Percentiles rank a stretch among this genome's conserved stretches.
phyloP scores from a whole-genome alignment of 2,329 filamentous ascomycete species.

The Penicillium sp. region DNA sequence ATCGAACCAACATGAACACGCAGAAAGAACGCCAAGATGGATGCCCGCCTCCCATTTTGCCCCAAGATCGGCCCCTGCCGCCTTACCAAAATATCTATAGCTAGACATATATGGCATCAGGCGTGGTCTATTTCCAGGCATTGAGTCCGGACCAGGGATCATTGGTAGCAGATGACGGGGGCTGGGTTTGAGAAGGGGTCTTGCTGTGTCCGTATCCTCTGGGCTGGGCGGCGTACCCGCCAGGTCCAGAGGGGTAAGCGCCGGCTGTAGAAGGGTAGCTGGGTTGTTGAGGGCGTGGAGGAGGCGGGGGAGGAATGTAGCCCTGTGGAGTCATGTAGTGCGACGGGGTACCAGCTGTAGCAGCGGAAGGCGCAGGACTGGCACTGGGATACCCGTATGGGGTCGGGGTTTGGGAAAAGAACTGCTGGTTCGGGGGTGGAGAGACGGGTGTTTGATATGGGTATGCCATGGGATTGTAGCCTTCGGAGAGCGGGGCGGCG shows the following conservation, averaged over 20 bases:
- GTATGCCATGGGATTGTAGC: conserved; percentile 55
- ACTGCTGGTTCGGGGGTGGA: conserved; percentile 44
- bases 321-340: conserved; percentile 57
- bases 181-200: conserved; percentile 34
- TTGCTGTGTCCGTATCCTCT: conserved; percentile 45
- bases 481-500: conserved; percentile 42
- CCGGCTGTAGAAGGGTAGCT: conserved; percentile 45
- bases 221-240: conserved; percentile 54
- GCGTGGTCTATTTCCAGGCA: conserved; percentile 61
- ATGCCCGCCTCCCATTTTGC: conserved; percentile 7
- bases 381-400: conserved; percentile 38
- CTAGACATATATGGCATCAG: background rate
- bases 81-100: background rate
- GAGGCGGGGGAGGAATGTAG: conserved; percentile 68
- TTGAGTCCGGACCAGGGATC: conserved; percentile 73
- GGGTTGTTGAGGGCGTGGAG: conserved; percentile 61
- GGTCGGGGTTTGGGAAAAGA: conserved; percentile 36
- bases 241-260: conserved; percentile 56
- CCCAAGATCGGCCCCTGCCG: background rate
- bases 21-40: conserved; percentile 21
- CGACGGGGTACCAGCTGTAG: conserved; percentile 35
- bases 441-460: conserved; percentile 45
- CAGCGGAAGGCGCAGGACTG: conserved; percentile 31
- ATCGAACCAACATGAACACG: conserved; percentile 1
- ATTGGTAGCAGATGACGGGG: conserved; percentile 30